These are phyloP conservation scores for Solanum megistacrolobum DNA, from an alignment of 257 asterid species.

Conservation along the genomic window DNA sequence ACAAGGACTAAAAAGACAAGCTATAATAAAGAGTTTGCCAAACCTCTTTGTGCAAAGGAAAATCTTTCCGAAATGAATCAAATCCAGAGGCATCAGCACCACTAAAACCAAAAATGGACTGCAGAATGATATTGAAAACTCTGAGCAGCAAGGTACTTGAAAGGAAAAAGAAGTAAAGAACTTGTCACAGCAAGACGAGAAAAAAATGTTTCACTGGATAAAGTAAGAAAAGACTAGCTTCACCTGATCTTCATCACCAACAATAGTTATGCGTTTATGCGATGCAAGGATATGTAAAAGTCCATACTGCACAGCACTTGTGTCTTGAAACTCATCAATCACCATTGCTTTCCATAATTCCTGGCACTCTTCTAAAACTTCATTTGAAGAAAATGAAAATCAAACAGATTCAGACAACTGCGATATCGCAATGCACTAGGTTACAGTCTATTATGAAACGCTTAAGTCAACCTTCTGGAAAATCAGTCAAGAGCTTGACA, in stretches of 20 bases:
- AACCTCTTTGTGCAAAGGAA: conserved; percentile 89
- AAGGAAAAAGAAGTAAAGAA: background rate
- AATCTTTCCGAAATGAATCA: conserved; percentile 86
- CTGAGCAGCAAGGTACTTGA: background rate
- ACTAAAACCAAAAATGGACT: conserved; percentile 94
- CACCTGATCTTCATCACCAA: conserved; percentile 99
- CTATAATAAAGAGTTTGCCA: conserved; percentile 8
- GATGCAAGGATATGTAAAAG: conserved; percentile 66
- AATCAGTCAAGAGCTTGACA: conserved; percentile 67
- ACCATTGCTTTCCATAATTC: conserved; percentile 83
- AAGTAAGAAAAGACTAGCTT: conserved; percentile 7
- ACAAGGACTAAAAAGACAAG: background rate
- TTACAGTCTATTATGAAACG: background rate
- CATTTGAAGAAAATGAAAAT: conserved; percentile 15
- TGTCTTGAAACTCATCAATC: conserved; percentile 96
- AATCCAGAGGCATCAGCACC: conserved; percentile 94
- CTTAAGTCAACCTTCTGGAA: conserved; percentile 72
- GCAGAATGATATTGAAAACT: conserved; percentile 11
- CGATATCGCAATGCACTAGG: background rate
- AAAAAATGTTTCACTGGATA: background rate
- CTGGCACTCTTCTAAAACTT: conserved; percentile 63
- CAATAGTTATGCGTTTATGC: conserved; percentile 71
- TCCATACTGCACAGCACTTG: conserved; percentile 85
- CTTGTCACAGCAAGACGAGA: background rate
- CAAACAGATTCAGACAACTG: conserved; percentile 10